Percentiles rank a stretch among this genome's conserved stretches.
These are phyloP conservation scores for Flammula alnicola DNA, from an alignment of 1,284 basidiomycete species.

Conservation along the genomic window DNA sequence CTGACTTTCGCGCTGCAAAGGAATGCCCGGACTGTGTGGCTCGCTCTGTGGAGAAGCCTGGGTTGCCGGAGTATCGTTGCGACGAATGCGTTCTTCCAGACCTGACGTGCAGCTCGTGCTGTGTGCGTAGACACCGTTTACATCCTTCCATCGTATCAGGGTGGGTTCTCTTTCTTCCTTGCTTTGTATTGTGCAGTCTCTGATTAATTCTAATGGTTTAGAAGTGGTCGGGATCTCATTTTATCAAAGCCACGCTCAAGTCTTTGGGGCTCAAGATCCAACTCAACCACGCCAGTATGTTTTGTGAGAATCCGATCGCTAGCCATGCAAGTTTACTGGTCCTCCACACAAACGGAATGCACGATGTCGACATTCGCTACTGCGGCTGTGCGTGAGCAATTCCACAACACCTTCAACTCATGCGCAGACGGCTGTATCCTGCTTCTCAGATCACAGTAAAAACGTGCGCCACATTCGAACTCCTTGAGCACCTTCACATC, in stretches of 20 bases:
- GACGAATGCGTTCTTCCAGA: slow-evolving; percentile 6
- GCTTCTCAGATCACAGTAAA: slow-evolving; percentile 3
- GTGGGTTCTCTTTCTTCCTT: slow-evolving; percentile 5
- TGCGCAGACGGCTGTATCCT: slow-evolving; percentile 14
- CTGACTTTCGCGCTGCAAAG: neutral
- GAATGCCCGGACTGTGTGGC: slow-evolving; percentile 6
- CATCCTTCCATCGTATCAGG: slow-evolving; percentile 12
- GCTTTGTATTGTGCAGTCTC: no score
- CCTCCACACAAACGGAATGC: neutral
- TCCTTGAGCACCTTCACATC: slow-evolving; percentile 12
- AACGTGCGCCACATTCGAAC: slow-evolving; percentile 12
- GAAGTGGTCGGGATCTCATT: neutral
- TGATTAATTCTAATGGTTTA: neutral
- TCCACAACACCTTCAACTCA: slow-evolving; percentile 23
- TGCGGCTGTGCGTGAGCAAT: slow-evolving; percentile 2
- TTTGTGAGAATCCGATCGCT: neutral
- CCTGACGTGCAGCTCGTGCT: slow-evolving; percentile 10
- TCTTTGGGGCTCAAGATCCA: neutral
- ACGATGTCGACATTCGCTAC: slow-evolving; percentile 1
- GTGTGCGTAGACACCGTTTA: slow-evolving; percentile 6
- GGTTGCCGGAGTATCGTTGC: neutral
- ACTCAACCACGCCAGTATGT: neutral
- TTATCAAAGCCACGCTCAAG: neutral
- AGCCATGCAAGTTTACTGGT: neutral
- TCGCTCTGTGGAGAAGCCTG: neutral